Base-by-base conservation (phyloP, 352 stramenopile species). In the Halophytophthora polymorphica region DNA sequence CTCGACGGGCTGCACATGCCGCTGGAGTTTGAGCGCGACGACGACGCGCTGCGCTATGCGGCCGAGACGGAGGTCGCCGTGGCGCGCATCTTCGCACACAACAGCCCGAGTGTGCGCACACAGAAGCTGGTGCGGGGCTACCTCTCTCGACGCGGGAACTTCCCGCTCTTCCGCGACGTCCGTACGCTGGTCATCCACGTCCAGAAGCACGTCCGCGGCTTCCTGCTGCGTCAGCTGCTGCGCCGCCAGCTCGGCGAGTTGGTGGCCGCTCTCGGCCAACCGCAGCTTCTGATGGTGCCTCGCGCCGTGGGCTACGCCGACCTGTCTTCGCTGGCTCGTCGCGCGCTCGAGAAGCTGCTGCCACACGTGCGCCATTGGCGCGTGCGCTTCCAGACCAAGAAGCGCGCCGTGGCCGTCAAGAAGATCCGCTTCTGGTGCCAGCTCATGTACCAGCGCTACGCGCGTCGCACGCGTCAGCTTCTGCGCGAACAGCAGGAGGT, bases 371-470 rank as follows among this genome's bases (percentile, higher is more conserved):
- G 72, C 37, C 55, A 69, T n/a, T 89, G 80, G 80, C 69, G 77
- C 22, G 58, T 66, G 21, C 59, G 58, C 18, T 82, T 76, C 22
- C 72, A 78, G 42, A 42, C 57, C 11, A 76, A 69, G 22, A 89
- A 89, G 42, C 75, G 81, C 10, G 72, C 73, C 2, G 72, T 87
- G 18, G 77, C 77, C 17, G 69, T 89, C 47, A 81, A 81, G 46
- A 91, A 89, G 55, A 91, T 88, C 35, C 76, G 71, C 2, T 84
- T 89, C 38, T 91, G 77, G 80, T 87, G 76, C 18, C 76, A 86
- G 61, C 75, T 89, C 71, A 66, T 88, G 31, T 80, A 78, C 43
- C 77, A 86, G 54, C 77, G 74, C 10, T 78, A 91, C 39, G 58
- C 53, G 4, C 73, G 74, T 39, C 77, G 77, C 21, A 77, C 66